phyloP scores from a whole-genome alignment of 176 grass and related monocot genomes.

The Paspalum vaginatum region DNA sequence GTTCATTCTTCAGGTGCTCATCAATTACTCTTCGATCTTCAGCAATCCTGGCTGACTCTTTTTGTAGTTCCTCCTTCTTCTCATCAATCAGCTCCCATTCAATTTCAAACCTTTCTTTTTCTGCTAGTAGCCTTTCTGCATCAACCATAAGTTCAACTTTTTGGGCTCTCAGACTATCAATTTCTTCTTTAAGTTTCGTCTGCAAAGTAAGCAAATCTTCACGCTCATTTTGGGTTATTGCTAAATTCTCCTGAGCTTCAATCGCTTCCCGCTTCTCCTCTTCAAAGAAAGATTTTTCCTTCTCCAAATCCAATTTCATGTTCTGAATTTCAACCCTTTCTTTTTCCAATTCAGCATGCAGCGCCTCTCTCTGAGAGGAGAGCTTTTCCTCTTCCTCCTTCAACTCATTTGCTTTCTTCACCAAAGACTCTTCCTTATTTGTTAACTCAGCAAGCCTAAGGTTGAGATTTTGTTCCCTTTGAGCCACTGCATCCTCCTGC shows the following conservation, averaged over 20 bases:
- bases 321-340: slow-evolving; percentile 61
- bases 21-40: slow-evolving; percentile 63
- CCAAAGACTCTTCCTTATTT: slow-evolving; percentile 61
- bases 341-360: slow-evolving; percentile 44
- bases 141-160: slow-evolving; percentile 67
- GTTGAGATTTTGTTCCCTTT: slow-evolving; percentile 50
- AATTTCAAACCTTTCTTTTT: slow-evolving; percentile 94
- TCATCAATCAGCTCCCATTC: slow-evolving; percentile 96
- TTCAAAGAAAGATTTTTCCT: slow-evolving; percentile 61
- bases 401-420: slow-evolving; percentile 57
- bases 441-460: slow-evolving; percentile 48
- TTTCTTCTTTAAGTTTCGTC: slow-evolving; percentile 90
- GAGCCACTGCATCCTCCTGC: slow-evolving; percentile 37
- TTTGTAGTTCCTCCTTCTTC: slow-evolving; percentile 77
- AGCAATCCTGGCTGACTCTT: slow-evolving; percentile 64
- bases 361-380: slow-evolving; percentile 39
- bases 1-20: slow-evolving; percentile 67
- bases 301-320: slow-evolving; percentile 72
- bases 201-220: slow-evolving; percentile 66
- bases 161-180: slow-evolving; percentile 88
- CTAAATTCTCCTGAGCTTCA: slow-evolving; percentile 55
- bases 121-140: slow-evolving; percentile 76
- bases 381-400: slow-evolving; percentile 55
- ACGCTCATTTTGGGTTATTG: slow-evolving; percentile 71
- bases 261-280: slow-evolving; percentile 64